Percentiles rank a stretch among this genome's conserved stretches.
Conservation (phyloP, 495 filamentous ascomycete genomes). For the Xylaria venustula region DNA sequence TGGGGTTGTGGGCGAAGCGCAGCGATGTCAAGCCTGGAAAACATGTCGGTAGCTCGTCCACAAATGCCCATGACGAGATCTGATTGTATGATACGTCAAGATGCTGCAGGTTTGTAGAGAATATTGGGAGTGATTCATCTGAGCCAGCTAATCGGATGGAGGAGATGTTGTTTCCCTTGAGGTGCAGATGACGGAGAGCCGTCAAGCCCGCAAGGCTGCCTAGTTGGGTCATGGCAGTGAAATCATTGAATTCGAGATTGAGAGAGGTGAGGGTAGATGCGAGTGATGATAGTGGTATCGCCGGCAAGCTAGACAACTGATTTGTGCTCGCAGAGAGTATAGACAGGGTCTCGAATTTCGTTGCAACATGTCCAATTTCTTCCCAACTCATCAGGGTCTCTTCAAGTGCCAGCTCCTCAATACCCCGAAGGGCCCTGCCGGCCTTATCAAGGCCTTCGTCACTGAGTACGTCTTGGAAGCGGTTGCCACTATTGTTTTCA, state of each 20-base stretch:
- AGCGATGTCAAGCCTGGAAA: constrained; percentile 74
- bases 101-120: constrained; percentile 50
- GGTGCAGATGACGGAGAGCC: constrained; percentile 59
- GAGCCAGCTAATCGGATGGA: constrained; percentile 24
- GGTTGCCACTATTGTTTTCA: constrained; percentile 63
- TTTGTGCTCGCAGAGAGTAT: constrained; percentile 54
- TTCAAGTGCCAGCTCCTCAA: constrained; percentile 71
- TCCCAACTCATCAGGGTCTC: constrained; percentile 72
- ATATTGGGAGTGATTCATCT: constrained; percentile 20
- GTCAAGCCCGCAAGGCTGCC: constrained; percentile 55
- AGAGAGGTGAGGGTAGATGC: constrained; percentile 52
- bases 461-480: constrained; percentile 53
- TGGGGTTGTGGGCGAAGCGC: constrained; percentile 79
- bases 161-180: constrained; percentile 56
- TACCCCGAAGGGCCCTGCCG: constrained; percentile 46
- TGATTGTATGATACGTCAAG: constrained; percentile 81
- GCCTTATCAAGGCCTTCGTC: constrained; percentile 34
- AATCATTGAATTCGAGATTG: constrained; percentile 72
- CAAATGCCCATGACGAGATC: constrained; percentile 66
- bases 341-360: constrained; percentile 59
- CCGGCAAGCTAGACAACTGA: constrained; percentile 41
- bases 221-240: constrained; percentile 60
- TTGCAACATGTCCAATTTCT: constrained; percentile 53
- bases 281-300: constrained; percentile 47
- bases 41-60: constrained; percentile 60